These are phyloP conservation scores for Trypanosoma platydactyli DNA, from an alignment of 208 protist genomes.

Conservation along the genomic window DNA sequence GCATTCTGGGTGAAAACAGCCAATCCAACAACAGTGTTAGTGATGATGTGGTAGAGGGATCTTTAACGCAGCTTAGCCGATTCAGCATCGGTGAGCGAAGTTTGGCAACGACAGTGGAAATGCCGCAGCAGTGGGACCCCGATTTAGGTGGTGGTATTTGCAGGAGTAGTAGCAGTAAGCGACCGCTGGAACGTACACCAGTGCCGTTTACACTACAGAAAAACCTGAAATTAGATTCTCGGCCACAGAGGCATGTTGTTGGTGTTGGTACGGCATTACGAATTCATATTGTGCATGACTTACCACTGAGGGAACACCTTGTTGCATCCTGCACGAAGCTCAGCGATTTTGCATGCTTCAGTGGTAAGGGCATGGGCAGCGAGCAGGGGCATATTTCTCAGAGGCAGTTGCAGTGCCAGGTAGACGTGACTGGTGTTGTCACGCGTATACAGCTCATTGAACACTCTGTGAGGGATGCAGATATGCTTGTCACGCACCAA, in stretches of 20 bases:
- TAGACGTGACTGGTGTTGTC: neutral
- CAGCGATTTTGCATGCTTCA: conserved; percentile 1
- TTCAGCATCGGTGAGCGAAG: neutral
- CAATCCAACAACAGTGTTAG: neutral
- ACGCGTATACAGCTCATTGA: conserved; percentile 26
- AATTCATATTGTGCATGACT: conserved; percentile 29
- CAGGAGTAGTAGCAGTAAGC: neutral
- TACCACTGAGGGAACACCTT: conserved; percentile 11
- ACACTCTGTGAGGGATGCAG: conserved; percentile 38
- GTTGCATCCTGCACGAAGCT: conserved; percentile 15
- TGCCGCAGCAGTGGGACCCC: conserved; percentile 23
- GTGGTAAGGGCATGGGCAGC: neutral
- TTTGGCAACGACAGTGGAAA: neutral
- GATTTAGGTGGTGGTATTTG: conserved; percentile 1
- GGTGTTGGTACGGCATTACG: neutral
- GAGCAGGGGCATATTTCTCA: neutral
- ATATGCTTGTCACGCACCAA: conserved; percentile 70
- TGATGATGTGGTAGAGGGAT: neutral
- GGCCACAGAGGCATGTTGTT: neutral
- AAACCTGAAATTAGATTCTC: neutral
- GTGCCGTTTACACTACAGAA: neutral
- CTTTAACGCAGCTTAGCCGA: neutral
- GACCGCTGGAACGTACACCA: neutral
- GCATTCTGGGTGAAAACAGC: conserved; percentile 6
- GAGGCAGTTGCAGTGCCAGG: conserved; percentile 11